Percentiles rank a stretch among this genome's conserved stretches.
Evolutionary conservation across 139 green algal species (phyloP).

Genomic region (Tetradesmus obliquus): DNA sequence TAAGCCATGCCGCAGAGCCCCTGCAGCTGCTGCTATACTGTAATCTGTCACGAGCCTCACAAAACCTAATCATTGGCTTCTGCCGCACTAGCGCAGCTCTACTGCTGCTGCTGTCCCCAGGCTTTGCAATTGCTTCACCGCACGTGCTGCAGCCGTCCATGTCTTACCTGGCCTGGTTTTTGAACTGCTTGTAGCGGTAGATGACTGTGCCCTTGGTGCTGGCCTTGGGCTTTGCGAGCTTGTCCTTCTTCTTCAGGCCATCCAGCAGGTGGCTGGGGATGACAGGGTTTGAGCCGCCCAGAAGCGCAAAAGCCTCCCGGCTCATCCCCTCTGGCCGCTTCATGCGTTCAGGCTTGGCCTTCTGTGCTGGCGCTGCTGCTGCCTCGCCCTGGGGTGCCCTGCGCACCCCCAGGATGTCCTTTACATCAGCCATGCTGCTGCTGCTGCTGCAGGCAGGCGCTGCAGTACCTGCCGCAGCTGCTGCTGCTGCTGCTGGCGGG

Average conservation of each 20-base stretch:
- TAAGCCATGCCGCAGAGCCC: no score
- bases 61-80: neutral
- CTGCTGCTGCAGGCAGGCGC: neutral
- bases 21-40: no score
- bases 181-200: slow-evolving; percentile 80
- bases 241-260: slow-evolving; percentile 63
- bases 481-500: neutral
- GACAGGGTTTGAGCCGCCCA: slow-evolving; percentile 87
- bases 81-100: neutral
- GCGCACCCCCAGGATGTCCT: slow-evolving; percentile 90
- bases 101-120: neutral
- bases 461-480: neutral
- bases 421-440: slow-evolving; percentile 84
- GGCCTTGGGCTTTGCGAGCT: slow-evolving; percentile 71
- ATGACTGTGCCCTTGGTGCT: slow-evolving; percentile 54
- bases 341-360: slow-evolving; percentile 72
- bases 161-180: slow-evolving; percentile 72
- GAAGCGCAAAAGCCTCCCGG: slow-evolving; percentile 91
- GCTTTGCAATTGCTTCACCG: neutral
- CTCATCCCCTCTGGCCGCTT: slow-evolving; percentile 87
- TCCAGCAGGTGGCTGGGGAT: slow-evolving; percentile 76
- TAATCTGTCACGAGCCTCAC: no score
- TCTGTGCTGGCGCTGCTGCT: slow-evolving; percentile 26
- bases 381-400: slow-evolving; percentile 40
- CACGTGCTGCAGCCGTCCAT: neutral